Evolutionary conservation across 2,329 filamentous ascomycete species (phyloP), one percentile per base, ranked within the genome.

Genomic region (Sarocladium brachiariae): DNA sequence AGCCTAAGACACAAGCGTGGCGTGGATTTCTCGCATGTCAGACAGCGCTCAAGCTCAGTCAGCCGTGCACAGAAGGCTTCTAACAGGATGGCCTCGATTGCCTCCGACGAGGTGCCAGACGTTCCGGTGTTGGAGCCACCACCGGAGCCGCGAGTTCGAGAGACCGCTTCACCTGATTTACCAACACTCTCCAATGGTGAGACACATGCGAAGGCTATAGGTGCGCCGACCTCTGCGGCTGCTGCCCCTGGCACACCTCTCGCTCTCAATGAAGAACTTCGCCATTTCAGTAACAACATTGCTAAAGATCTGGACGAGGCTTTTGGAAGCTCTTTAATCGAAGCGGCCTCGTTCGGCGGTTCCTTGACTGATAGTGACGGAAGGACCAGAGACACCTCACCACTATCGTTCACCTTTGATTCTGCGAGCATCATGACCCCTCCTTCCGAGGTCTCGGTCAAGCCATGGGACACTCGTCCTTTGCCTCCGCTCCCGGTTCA

Each of bases 231-330:
- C 10, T 30, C 34, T 25, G 35, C 48, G 14, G 48, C 51, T 9
- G 39, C 53, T 19, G 46, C 45, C 33, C 52, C 52, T 27, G 60
- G 60, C 56, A 62, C 59, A 39, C 66, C 67, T n/a, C 53, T 65
- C 47, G 58, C 70, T 35, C 67, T 76, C 58, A 84, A 81, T 58
- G 89, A 90, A 52, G 91, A 96, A 63, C 79, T 93, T 50, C 78
- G 89, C 6, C 85, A 92, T 58, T 86, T 95, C 52, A 95, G 89
- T 58, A 81, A 80, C 59, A 89, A 89, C 59, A 83, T 96, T 54
- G 89, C 89, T 47, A 89, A 89, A 65, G 88, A 93, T 52, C 95
- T 91, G 61, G 91, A 97, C 61, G 88, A 93, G 60, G 91, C 91
- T 1, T 96, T 97, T 71, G 91, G 89, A 61, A 83, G 86, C 58